Base-by-base conservation (phyloP, 345 rosid genomes). In the Durio zibethinus region DNA sequence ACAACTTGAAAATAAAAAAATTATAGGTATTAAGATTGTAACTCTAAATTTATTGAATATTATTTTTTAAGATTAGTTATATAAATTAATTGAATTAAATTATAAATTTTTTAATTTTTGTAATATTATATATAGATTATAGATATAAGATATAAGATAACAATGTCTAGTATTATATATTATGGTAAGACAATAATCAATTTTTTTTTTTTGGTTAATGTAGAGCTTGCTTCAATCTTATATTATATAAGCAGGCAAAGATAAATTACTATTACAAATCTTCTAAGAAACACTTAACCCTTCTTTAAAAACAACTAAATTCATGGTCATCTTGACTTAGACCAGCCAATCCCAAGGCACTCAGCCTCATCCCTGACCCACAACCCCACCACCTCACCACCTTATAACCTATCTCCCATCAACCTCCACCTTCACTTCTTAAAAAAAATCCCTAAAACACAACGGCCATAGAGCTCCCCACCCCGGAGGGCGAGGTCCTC, bases 381-480 rank as follows among this genome's bases (percentile, higher is more conserved):
- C 74, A 74, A 63, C 72, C 57, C 56, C 80, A 80, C 83, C 84
- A 72, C 81, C 73, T 74, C 82, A 54, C 57, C 74, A n/a, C 72
- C 25, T 15, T 75, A 64, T 59, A 62, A 10, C 54, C 70, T 67
- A 54, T 75, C 75, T 63, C 77, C 9, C 53, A 20, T 42, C 23
- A 20, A 12, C 57, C 29, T 43, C 21, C n/a, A 42, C 43, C 72
- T 67, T 70, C 52, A 60, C 67, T 57, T 35, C 53, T 60, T 60
- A 11, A 47, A 54, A 47, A 38, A 56, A 31, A 33, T 16, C 31
- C 20, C 31, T n/a, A 9, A 23, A 33, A 33, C 5, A n/a, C 2
- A 6, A 63, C 70, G 53, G 82, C 85, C 87, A 89, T 83, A 78
- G 86, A 74, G 78, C 72, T 74, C 72, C 74, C 87, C 82, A 48